Evolutionary conservation across 2,329 filamentous ascomycete genomes (phyloP), one percentile per base, ranked within the genome.

Genomic region (Exophiala viscosa): DNA sequence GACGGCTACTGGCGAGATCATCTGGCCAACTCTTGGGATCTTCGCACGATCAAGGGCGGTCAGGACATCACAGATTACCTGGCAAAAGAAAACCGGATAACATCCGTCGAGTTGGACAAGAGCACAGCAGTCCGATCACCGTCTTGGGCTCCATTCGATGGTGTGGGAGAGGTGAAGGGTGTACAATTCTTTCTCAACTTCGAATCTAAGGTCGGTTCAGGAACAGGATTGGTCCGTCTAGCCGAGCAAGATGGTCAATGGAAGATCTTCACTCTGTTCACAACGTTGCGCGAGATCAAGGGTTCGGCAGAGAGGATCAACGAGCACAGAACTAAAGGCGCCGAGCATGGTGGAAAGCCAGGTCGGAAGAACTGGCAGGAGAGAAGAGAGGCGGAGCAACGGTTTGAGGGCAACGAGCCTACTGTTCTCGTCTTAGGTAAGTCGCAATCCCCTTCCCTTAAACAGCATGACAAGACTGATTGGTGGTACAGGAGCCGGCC

Each of bases 181-280:
- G 69, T 88, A 0, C 73, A 79, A 44, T 79, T 80, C 52, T 85
- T 82, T 59, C 67, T 85, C 45, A 73, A 65, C 0, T 68, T 84
- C 15, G 72, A 78, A 2, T 84, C 79, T 0, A 68, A 72, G 4
- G 60, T 80, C 1, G 84, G 84, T 0, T 59, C 60, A 0, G 86
- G 83, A 0, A 67, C 74, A 1, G 85, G 85, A 1, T 59, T 87
- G 1, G 71, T 79, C 0, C 71, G 81, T 3, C 65, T 87, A 0
- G 71, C 75, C 0, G 65, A 74, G 34, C 59, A 65, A 36, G 68
- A 67, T 0, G 67, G 66, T 2, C 51, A 68, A 5, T 87, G 83
- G 83, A 84, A 82, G 63, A 77, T 82, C 0, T 85, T 81, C 57
- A 84, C 82, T 1, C 61, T 88, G 0, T 87, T 82, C 62, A 87